A percentile compares a stretch with the other conserved stretches of the same genome.
Conservation (phyloP, 352 stramenopile genomes). For the Globisporangium paroecandrum region DNA sequence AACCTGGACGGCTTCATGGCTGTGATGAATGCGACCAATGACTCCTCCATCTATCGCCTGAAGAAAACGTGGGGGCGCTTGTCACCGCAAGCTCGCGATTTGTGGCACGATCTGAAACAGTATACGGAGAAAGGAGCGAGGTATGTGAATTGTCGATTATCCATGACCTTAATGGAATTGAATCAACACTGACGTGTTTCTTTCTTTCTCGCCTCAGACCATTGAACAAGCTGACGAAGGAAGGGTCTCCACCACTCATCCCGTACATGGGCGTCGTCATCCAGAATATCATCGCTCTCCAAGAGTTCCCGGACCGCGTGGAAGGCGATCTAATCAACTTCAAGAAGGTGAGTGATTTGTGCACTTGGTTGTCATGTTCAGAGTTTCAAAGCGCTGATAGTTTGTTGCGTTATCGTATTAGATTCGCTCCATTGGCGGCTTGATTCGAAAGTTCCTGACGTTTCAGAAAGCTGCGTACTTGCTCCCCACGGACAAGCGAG, state of each 20-base stretch:
- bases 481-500: slow-evolving; percentile 69
- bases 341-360: slow-evolving; percentile 52
- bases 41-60: slow-evolving; percentile 82
- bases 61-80: slow-evolving; percentile 86
- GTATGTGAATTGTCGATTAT: slow-evolving; percentile 6
- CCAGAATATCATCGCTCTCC: slow-evolving; percentile 79
- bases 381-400: too few species aligned
- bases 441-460: slow-evolving; percentile 55
- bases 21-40: slow-evolving; percentile 88
- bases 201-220: slow-evolving; percentile 23
- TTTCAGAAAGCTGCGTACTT: slow-evolving; percentile 82
- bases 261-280: slow-evolving; percentile 85
- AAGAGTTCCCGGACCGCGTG: slow-evolving; percentile 79
- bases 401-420: slow-evolving; percentile 8
- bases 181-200: not conserved
- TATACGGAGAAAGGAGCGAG: slow-evolving; percentile 80
- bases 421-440: slow-evolving; percentile 63
- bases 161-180: not conserved
- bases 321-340: slow-evolving; percentile 84
- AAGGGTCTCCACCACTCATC: slow-evolving; percentile 63
- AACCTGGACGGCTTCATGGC: slow-evolving; percentile 89
- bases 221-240: slow-evolving; percentile 78
- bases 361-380: too few species aligned
- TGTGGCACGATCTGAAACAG: slow-evolving; percentile 83
- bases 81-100: slow-evolving; percentile 57